Evolutionary conservation across 345 rosid species (phyloP), one percentile per base, ranked within the genome.

Genomic region (Citrus maxima): DNA sequence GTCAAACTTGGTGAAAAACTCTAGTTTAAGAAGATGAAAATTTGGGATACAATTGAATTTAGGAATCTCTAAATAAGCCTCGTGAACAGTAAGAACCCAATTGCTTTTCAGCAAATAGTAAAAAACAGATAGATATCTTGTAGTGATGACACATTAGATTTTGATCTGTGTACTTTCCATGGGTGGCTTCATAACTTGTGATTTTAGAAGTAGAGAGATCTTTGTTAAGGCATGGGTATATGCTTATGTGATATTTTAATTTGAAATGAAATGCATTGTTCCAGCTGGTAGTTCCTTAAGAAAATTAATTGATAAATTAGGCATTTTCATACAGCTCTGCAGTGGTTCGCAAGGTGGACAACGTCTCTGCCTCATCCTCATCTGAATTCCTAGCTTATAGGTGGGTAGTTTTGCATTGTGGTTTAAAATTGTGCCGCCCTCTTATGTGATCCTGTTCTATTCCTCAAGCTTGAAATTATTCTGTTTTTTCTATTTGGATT

Each of bases 261-360:
- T 46, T 46, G 51, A 1, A 46, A 46, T 46, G 51, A 13, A 46
- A 46, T 46, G 51, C 51, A 46, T 13, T 46, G 51, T 18, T 54
- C 58, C 58, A 54, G 40, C 2, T 62, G 42, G 13, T 55, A 46
- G 10, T 70, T 38, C 25, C 10, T 77, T 68, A 38, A 34, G 62
- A 42, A 61, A 58, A 16, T 49, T 13, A 55, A 27, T 46, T 67
- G 65, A 46, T 73, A 76, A 58, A 63, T 42, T 49, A 38, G 72
- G 51, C 66, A n/a, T 76, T 83, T 40, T 82, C n/a, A 4, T 78
- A 54, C 88, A 95, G 98, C 78, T 83, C 77, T 74, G 87, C 89
- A 28, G 90, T 90, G 67, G 86, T 92, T 72, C 94, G 94, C 77
- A 95, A 92, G 87, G 81, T 88, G 62, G 94, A 89, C 25, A 89